Conservation (phyloP, 768 basidiomycete species). For the Russula sp. region DNA sequence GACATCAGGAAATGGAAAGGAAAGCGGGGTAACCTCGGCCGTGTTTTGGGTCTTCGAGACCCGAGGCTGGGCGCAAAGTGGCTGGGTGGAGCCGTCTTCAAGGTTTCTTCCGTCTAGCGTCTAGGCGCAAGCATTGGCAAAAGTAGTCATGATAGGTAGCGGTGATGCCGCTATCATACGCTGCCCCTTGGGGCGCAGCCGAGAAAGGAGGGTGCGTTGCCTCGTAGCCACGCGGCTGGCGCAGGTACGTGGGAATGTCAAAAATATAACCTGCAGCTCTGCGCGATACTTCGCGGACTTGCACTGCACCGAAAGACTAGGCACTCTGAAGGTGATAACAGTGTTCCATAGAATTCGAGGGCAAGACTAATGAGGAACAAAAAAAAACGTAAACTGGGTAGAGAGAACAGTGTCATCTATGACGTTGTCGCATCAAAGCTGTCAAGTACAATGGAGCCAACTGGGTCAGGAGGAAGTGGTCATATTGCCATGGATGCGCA, state of each 20-base stretch:
- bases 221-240: neutral
- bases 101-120: no score
- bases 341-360: neutral
- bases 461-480: neutral
- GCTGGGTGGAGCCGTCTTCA: no score
- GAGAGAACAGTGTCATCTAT: constrained; percentile 3
- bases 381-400: constrained; percentile 9
- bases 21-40: no score
- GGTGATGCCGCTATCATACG: no score
- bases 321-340: neutral
- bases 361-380: neutral
- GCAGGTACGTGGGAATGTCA: neutral
- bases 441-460: constrained; percentile 6
- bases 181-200: neutral
- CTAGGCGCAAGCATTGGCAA: no score
- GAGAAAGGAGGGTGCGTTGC: neutral
- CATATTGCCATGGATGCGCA: neutral
- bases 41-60: no score
- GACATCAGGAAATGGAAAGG: no score
- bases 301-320: neutral
- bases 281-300: neutral
- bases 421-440: constrained; percentile 1
- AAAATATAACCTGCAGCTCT: neutral
- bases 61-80: no score
- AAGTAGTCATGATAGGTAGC: no score